Evolutionary conservation across 495 filamentous ascomycete genomes (phyloP).

Genomic region (Neurospora sp.): DNA sequence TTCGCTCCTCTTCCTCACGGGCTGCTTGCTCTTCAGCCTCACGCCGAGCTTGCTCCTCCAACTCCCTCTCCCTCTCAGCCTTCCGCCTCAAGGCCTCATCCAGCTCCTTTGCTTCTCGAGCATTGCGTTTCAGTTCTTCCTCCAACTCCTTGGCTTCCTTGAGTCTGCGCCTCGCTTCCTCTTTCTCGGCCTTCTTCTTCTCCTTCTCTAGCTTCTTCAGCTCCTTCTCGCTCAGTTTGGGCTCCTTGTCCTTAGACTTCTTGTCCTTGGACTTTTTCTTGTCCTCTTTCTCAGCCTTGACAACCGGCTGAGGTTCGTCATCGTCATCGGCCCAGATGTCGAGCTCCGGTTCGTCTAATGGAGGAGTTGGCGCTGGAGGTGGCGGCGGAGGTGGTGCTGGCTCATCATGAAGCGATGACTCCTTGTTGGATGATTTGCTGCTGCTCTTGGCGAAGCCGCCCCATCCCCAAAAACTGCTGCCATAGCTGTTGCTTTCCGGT

Average conservation of each 20-base stretch:
- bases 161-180: conserved; percentile 25
- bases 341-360: background rate
- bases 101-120: conserved; percentile 25
- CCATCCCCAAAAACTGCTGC: conserved; percentile 31
- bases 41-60: conserved; percentile 15
- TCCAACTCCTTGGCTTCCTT: conserved; percentile 21
- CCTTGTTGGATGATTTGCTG: conserved; percentile 27
- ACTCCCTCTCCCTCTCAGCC: conserved; percentile 21
- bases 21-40: conserved; percentile 24
- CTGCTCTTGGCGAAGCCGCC: conserved; percentile 26
- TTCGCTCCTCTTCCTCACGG: conserved; percentile 23
- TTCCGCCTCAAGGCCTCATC: conserved; percentile 13
- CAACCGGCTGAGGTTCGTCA: conserved; percentile 8
- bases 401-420: conserved; percentile 11
- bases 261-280: conserved; percentile 13
- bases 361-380: conserved; percentile 8
- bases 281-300: conserved; percentile 12
- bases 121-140: conserved; percentile 15
- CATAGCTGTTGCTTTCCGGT: conserved; percentile 23
- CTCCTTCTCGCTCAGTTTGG: conserved; percentile 23
- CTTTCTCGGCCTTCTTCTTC: conserved; percentile 28
- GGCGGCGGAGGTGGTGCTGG: conserved; percentile 13
- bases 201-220: conserved; percentile 19
- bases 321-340: background rate
- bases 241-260: conserved; percentile 16